Percentiles rank a stretch among this genome's conserved stretches.
These are phyloP conservation scores for Tieghemiomyces parasiticus DNA, from an alignment of 192 early-diverging fungal genomes.

Conservation along the genomic window DNA sequence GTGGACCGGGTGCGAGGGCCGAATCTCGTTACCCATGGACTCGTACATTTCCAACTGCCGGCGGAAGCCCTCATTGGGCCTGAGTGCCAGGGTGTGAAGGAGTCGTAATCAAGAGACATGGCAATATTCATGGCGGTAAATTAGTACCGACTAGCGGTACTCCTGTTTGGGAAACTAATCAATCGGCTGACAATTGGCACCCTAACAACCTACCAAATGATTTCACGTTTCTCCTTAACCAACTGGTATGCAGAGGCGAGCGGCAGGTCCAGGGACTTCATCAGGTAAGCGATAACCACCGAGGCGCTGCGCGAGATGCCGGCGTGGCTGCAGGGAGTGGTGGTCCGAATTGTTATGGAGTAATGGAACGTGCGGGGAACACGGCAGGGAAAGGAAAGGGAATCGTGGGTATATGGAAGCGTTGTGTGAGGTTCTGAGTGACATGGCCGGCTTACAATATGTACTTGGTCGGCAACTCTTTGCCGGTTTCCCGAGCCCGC, in stretches of 20 bases:
- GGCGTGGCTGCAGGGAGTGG: constrained; percentile 19
- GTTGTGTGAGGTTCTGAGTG: background rate
- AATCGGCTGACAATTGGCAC: too few species aligned
- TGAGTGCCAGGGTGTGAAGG: too few species aligned
- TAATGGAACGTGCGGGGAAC: background rate
- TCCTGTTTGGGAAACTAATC: too few species aligned
- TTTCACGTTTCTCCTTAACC: constrained; percentile 23
- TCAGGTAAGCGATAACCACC: constrained; percentile 46
- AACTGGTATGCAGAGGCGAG: constrained; percentile 27
- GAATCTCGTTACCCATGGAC: constrained; percentile 39
- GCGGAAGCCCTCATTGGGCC: constrained; percentile 48
- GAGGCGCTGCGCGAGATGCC: constrained; percentile 58
- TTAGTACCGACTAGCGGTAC: too few species aligned
- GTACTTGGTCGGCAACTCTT: background rate
- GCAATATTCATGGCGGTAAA: too few species aligned
- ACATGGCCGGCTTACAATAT: background rate
- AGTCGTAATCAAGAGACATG: too few species aligned
- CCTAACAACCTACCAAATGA: constrained; percentile 29
- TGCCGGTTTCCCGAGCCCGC: background rate
- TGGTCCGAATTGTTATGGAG: background rate
- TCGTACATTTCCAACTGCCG: constrained; percentile 45
- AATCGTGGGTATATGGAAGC: background rate
- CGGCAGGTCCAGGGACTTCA: constrained; percentile 33
- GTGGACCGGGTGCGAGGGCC: constrained; percentile 34
- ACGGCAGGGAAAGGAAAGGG: background rate